Conservation (phyloP, 2,329 filamentous ascomycete species). For the Neurospora sp. region DNA sequence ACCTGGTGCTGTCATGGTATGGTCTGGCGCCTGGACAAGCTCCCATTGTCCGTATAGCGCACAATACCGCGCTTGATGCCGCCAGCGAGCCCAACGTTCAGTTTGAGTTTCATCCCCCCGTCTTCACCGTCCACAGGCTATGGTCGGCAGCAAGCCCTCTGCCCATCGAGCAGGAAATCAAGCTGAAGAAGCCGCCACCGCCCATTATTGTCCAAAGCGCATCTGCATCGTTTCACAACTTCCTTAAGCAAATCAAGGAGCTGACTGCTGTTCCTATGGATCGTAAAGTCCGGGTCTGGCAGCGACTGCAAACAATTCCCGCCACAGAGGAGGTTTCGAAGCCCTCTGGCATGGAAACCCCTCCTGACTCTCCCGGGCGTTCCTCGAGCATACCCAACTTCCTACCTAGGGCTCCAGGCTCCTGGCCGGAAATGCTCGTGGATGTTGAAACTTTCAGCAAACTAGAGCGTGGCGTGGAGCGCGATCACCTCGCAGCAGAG, state of each 20-base stretch:
- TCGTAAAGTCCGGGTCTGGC: constrained; percentile 71
- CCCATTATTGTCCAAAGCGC: constrained; percentile 62
- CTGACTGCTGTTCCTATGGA: constrained; percentile 55
- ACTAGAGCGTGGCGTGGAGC: constrained; percentile 52
- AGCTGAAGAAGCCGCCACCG: constrained; percentile 51
- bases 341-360: constrained; percentile 31
- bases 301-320: constrained; percentile 42
- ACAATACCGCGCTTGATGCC: constrained; percentile 59
- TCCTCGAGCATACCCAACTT: constrained; percentile 8
- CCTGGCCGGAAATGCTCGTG: constrained; percentile 43
- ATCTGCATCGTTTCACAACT: constrained; percentile 60
- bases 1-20: constrained; percentile 73
- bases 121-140: constrained; percentile 78
- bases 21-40: constrained; percentile 60
- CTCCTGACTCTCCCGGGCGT: constrained; percentile 18
- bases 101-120: constrained; percentile 75
- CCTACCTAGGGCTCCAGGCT: constrained; percentile 15
- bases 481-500: constrained; percentile 51
- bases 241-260: constrained; percentile 65
- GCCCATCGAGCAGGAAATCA: constrained; percentile 47
- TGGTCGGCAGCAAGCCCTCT: constrained; percentile 50
- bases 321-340: constrained; percentile 26
- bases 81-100: constrained; percentile 54
- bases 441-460: constrained; percentile 53
- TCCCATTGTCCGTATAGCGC: constrained; percentile 65